Evolutionary conservation across 73 alveolate genomes (phyloP).

Genomic region (Vitrella brassicaformis): DNA sequence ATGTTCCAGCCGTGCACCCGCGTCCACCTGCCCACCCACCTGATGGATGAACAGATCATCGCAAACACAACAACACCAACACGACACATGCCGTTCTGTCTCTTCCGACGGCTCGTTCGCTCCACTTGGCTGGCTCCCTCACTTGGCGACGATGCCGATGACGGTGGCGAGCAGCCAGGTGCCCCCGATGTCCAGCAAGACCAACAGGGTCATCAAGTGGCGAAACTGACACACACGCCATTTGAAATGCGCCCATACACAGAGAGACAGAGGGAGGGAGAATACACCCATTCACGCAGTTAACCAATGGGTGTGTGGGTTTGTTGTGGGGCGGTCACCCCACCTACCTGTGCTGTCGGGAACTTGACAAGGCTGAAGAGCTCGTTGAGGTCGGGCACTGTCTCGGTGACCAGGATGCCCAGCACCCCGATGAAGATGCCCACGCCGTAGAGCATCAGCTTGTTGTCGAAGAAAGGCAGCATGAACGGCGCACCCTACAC

Average conservation of each 20-base stretch:
- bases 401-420: slow-evolving; percentile 15
- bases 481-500: slow-evolving; percentile 29
- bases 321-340: background rate
- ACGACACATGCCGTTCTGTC: too few species aligned
- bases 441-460: background rate
- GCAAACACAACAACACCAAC: too few species aligned
- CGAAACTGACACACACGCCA: background rate
- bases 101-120: too few species aligned
- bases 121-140: too few species aligned
- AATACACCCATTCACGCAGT: background rate
- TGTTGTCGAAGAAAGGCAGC: slow-evolving; percentile 11
- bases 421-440: slow-evolving; percentile 11
- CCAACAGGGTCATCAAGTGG: background rate
- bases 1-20: too few species aligned
- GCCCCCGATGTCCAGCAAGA: background rate
- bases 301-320: background rate
- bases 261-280: background rate
- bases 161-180: background rate
- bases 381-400: slow-evolving; percentile 9
- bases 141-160: too few species aligned
- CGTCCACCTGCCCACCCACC: too few species aligned
- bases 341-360: slow-evolving; percentile 2
- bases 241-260: too few species aligned
- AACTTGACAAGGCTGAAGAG: slow-evolving; percentile 11
- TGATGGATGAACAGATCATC: too few species aligned